phyloP scores from a whole-genome alignment of 2,329 filamentous ascomycete genomes.

The Ophiostoma piceae region DNA sequence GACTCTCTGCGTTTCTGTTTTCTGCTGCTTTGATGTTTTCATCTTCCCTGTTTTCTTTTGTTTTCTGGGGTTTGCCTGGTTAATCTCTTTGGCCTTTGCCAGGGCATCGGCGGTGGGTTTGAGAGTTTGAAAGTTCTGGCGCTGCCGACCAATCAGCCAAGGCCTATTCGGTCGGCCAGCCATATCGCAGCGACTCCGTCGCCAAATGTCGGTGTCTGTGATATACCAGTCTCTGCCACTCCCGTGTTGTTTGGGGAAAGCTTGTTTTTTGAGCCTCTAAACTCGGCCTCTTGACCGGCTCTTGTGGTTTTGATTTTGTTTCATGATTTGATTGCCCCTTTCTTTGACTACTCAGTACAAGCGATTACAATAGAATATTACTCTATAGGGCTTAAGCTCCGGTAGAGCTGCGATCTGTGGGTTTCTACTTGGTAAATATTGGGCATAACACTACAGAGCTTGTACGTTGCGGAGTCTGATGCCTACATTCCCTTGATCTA shows the following conservation, averaged over 20 bases:
- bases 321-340: neutral
- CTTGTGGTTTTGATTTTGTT: neutral
- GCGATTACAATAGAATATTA: neutral
- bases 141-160: neutral
- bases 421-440: neutral
- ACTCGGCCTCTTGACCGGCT: neutral
- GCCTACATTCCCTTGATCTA: neutral
- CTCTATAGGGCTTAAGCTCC: neutral
- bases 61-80: neutral
- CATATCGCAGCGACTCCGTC: neutral
- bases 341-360: neutral
- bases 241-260: neutral
- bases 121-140: neutral
- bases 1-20: neutral
- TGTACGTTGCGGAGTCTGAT: neutral
- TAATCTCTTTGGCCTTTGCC: neutral
- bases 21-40: neutral
- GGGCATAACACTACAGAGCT: neutral
- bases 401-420: neutral
- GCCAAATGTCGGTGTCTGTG: neutral
- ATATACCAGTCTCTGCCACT: neutral
- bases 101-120: neutral
- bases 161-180: neutral
- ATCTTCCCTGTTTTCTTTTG: constrained; percentile 1
- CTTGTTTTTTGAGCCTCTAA: neutral